Evolutionary conservation across 352 stramenopile genomes (phyloP), one percentile per base, ranked within the genome.

Genomic region (Pythium rishiriense): DNA sequence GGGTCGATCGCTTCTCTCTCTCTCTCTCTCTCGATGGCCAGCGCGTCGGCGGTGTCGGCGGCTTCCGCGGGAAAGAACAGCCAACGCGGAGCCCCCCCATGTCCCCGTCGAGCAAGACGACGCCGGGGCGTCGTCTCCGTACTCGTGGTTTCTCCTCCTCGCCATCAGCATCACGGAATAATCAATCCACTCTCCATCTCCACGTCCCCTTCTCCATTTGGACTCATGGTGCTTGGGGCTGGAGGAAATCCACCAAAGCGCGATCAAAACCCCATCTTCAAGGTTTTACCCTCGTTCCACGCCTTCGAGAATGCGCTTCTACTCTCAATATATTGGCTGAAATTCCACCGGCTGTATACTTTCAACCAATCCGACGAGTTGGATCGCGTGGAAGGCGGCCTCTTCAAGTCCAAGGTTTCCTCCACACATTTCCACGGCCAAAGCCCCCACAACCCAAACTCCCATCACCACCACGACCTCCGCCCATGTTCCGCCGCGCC

Each of bases 401-500:
- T 57, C 63, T 65, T 61, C 55, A 60, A 65, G 42, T 64, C 22
- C 11, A 50, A 51, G 41, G 33, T 21, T 19, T 8, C 45, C 39
- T 43, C 22, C 50, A 49, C 29, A 53, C 42, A 68, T 39, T n/a
- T 58, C 42, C n/a, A 10, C 51, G 29, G n/a, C n/a, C n/a, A n/a
- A n/a, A n/a, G n/a, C n/a, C n/a, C n/a, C n/a, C n/a, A n/a, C n/a
- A 63, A 64, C 58, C 55, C 47, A 28, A 53, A 3, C 19, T 26
- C 28, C 10, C n/a, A 37, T 15, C 35, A 51, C 22, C 25, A 70
- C 4, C 11, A 17, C 37, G 14, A 10, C 31, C 31, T 11, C 10
- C 31, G 31, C 10, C 31, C 10, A 43, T 70, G 64, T 70, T 70
- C 64, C 56, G 64, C 47, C 64, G 64, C 64, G 57, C 43, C 49